Evolutionary conservation across 305 asterid genomes (phyloP).

Genomic region (Fraxinus baroniana): DNA sequence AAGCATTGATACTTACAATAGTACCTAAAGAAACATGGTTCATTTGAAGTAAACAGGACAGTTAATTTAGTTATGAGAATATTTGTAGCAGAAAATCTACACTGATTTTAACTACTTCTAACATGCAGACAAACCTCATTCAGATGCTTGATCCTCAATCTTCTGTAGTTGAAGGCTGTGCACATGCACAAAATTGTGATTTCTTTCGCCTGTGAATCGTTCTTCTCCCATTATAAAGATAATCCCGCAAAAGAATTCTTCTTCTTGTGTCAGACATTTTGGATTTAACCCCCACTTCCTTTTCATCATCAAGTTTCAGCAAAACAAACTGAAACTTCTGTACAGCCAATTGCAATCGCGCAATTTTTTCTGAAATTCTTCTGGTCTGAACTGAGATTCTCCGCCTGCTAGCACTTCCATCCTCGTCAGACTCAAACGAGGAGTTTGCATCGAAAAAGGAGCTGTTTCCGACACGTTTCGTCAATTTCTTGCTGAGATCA

Average conservation of each 20-base stretch:
- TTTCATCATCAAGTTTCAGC: constrained; percentile 58
- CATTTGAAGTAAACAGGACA: not conserved
- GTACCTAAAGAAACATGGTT: constrained; percentile 10
- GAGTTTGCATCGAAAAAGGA: constrained; percentile 49
- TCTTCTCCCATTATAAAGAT: constrained; percentile 58
- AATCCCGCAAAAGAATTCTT: constrained; percentile 68
- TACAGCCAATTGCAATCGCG: constrained; percentile 81
- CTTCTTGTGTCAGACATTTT: constrained; percentile 52
- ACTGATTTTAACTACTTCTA: constrained; percentile 20
- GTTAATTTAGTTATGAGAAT: not conserved
- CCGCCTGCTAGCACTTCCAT: constrained; percentile 58
- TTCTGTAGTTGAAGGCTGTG: constrained; percentile 67
- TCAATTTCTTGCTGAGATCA: constrained; percentile 64
- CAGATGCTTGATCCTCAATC: constrained; percentile 38
- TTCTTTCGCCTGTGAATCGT: constrained; percentile 56
- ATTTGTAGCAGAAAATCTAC: constrained; percentile 2
- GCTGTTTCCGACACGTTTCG: constrained; percentile 53
- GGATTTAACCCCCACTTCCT: constrained; percentile 35
- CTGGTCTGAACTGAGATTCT: constrained; percentile 70
- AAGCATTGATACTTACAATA: not conserved
- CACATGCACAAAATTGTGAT: constrained; percentile 63
- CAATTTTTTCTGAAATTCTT: constrained; percentile 78
- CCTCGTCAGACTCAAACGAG: constrained; percentile 67
- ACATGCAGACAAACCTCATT: not conserved
- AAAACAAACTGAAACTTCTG: constrained; percentile 81